These are phyloP conservation scores for Fomitopsis serialis DNA, from an alignment of 768 basidiomycete genomes.

Conservation along the genomic window DNA sequence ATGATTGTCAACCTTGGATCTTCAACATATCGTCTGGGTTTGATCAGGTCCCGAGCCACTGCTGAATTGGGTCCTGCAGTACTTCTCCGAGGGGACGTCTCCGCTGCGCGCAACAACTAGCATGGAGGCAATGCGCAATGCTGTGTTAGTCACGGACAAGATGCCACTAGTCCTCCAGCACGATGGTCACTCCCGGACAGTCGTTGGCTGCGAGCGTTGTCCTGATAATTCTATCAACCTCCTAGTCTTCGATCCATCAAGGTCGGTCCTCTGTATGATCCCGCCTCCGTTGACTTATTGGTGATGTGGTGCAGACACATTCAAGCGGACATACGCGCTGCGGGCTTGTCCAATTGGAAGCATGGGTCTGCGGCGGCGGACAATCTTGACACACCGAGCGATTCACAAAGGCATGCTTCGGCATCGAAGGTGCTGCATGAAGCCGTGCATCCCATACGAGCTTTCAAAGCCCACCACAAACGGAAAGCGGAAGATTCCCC, in stretches of 20 bases:
- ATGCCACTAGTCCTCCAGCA: slow-evolving; percentile 86
- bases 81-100: slow-evolving; percentile 42
- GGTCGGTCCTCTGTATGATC: slow-evolving; percentile 30
- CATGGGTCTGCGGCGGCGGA: background rate
- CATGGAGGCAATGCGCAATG: slow-evolving; percentile 48
- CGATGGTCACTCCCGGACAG: slow-evolving; percentile 78
- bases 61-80: slow-evolving; percentile 68
- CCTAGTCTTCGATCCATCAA: slow-evolving; percentile 74
- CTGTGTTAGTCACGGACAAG: slow-evolving; percentile 52
- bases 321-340: background rate
- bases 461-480: slow-evolving; percentile 2
- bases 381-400: background rate
- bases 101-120: slow-evolving; percentile 27
- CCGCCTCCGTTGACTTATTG: background rate
- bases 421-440: background rate
- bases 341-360: background rate
- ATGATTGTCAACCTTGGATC: background rate
- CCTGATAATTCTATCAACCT: slow-evolving; percentile 55
- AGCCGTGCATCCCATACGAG: background rate
- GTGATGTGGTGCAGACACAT: background rate
- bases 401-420: background rate
- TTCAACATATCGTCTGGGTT: background rate
- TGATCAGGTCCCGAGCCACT: slow-evolving; percentile 28
- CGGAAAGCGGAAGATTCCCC: background rate
- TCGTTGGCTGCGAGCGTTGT: slow-evolving; percentile 77